These are phyloP conservation scores for Trichocladium antarcticum DNA, from an alignment of 495 filamentous ascomycete species.

Conservation along the genomic window DNA sequence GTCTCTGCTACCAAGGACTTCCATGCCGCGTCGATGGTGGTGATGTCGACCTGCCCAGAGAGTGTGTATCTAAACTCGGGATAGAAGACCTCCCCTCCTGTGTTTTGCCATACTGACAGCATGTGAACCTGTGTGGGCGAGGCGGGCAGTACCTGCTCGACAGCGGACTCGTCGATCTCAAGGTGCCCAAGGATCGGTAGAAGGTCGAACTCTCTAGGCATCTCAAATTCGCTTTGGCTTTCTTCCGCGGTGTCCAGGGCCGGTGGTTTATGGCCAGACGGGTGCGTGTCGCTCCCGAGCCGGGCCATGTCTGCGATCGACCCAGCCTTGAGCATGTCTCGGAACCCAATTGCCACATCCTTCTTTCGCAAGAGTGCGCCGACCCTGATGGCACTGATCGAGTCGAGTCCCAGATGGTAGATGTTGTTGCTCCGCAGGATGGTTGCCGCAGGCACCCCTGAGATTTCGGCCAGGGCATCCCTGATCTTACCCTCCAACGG, in stretches of 20 bases:
- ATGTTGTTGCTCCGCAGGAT: slow-evolving; percentile 59
- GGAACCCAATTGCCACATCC: slow-evolving; percentile 47
- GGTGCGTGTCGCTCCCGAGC: neutral
- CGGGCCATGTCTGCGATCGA: slow-evolving; percentile 47
- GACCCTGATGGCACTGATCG: slow-evolving; percentile 73
- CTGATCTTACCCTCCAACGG: slow-evolving; percentile 43
- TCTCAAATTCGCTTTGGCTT: no score
- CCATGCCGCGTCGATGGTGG: slow-evolving; percentile 45
- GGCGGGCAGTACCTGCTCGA: slow-evolving; percentile 51
- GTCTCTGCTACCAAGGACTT: slow-evolving; percentile 38
- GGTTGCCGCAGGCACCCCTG: slow-evolving; percentile 45
- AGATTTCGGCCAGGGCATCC: slow-evolving; percentile 51
- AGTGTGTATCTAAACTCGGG: slow-evolving; percentile 48
- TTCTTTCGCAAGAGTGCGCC: slow-evolving; percentile 52
- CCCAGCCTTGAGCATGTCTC: slow-evolving; percentile 53
- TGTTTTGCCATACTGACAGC: slow-evolving; percentile 57
- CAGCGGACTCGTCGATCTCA: slow-evolving; percentile 26
- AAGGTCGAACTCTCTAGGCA: slow-evolving; percentile 28
- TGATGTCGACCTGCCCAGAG: slow-evolving; percentile 24
- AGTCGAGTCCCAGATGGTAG: slow-evolving; percentile 81
- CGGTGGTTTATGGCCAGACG: no score
- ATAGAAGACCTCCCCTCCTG: slow-evolving; percentile 48
- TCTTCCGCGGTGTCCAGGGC: no score
- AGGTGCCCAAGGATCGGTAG: slow-evolving; percentile 16
- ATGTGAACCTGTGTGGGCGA: slow-evolving; percentile 62